Evolutionary conservation across 139 green algal species (phyloP).

Genomic region (Yamagishiella unicocca): DNA sequence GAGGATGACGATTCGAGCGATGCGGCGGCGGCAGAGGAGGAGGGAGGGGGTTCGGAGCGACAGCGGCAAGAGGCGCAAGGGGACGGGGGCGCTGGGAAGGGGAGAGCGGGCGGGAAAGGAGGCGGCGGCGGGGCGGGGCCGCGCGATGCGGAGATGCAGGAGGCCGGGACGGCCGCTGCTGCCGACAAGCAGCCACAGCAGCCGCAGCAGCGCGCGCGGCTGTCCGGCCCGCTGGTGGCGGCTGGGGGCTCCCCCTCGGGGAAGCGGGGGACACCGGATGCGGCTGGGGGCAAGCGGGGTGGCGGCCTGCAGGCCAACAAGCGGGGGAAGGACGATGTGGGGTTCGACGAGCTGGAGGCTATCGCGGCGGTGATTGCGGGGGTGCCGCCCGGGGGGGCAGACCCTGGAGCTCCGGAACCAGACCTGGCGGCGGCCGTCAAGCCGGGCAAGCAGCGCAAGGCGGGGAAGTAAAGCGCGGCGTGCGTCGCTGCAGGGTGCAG

Average conservation of each 20-base stretch:
- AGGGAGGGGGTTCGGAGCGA: too few relatives aligned
- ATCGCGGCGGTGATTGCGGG: slow-evolving; percentile 58
- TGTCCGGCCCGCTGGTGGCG: slow-evolving; percentile 6
- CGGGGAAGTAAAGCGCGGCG: too few relatives aligned
- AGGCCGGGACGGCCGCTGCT: background rate
- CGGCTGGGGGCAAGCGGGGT: background rate
- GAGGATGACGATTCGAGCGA: background rate
- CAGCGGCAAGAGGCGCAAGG: background rate
- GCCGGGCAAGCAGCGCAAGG: slow-evolving; percentile 30
- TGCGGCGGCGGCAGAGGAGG: background rate
- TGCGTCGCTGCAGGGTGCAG: too few relatives aligned
- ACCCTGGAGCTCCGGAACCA: background rate
- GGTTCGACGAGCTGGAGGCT: slow-evolving; percentile 51
- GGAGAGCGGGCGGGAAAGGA: background rate
- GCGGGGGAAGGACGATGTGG: slow-evolving; percentile 18
- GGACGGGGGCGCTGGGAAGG: too few relatives aligned
- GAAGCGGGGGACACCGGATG: background rate
- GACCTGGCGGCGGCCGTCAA: slow-evolving; percentile 34
- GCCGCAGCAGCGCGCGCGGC: background rate
- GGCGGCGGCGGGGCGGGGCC: background rate
- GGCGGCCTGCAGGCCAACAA: slow-evolving; percentile 10
- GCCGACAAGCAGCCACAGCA: background rate
- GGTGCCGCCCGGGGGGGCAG: background rate
- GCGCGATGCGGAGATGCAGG: background rate
- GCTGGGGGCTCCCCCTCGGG: background rate